Evolutionary conservation across 495 filamentous ascomycete species (phyloP).

Genomic region (Elaphomyces granulatus): DNA sequence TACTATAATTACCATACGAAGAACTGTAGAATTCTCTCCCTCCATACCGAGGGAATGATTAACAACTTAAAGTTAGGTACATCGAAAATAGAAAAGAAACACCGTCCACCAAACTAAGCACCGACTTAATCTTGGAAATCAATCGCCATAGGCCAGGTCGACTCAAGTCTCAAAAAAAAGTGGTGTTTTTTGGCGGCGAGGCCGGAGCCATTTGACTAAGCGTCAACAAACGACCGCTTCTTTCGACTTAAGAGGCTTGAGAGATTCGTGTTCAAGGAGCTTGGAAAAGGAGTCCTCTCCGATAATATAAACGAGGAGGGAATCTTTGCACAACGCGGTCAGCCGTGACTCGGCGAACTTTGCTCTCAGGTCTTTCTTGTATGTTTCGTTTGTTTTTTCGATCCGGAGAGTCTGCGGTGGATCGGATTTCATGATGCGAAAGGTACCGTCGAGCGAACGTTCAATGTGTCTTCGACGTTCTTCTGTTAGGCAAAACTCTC

Average conservation of each 20-base stretch:
- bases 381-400: slow-evolving; percentile 1
- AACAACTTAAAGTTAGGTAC: too few relatives aligned
- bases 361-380: background rate
- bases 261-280: background rate
- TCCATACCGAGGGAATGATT: too few relatives aligned
- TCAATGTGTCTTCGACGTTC: background rate
- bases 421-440: background rate
- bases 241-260: background rate
- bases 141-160: too few relatives aligned
- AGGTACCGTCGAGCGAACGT: background rate
- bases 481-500: background rate
- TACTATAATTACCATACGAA: too few relatives aligned
- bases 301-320: background rate
- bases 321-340: background rate
- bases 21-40: too few relatives aligned
- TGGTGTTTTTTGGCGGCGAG: too few relatives aligned
- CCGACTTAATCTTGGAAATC: too few relatives aligned
- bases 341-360: background rate
- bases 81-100: too few relatives aligned
- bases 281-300: background rate
- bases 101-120: too few relatives aligned
- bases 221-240: slow-evolving; percentile 2
- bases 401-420: background rate
- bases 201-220: too few relatives aligned
- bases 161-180: too few relatives aligned